Conservation (phyloP, 2,329 filamentous ascomycete species). For the Colletotrichum incanum region DNA sequence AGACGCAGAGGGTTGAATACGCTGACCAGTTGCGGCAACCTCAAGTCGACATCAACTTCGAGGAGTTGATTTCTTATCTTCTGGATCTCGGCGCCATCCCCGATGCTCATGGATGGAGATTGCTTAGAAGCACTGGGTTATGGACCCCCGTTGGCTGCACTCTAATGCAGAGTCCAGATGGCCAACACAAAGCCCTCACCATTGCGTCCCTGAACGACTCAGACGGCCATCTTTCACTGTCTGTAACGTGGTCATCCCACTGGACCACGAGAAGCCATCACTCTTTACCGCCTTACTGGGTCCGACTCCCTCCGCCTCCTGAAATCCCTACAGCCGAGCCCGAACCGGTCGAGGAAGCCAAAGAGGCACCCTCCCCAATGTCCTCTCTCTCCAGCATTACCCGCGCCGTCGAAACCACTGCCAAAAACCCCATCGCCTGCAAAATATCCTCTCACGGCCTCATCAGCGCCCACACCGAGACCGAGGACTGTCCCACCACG, state of each 20-base stretch:
- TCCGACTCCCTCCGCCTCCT: slow-evolving; percentile 59
- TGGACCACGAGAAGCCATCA: slow-evolving; percentile 68
- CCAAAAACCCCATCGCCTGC: slow-evolving; percentile 58
- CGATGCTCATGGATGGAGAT: slow-evolving; percentile 70
- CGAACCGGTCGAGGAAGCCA: not conserved
- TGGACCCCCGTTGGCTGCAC: slow-evolving; percentile 74
- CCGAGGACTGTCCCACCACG: slow-evolving; percentile 43
- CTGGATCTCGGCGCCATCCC: slow-evolving; percentile 76
- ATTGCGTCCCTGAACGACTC: slow-evolving; percentile 72
- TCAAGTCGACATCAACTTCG: slow-evolving; percentile 69
- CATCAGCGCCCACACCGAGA: slow-evolving; percentile 60
- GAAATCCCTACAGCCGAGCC: not conserved
- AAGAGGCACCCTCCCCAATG: slow-evolving; percentile 43
- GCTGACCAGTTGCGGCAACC: slow-evolving; percentile 69
- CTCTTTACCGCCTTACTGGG: slow-evolving; percentile 74
- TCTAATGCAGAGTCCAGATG: slow-evolving; percentile 68
- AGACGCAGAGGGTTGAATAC: slow-evolving; percentile 76
- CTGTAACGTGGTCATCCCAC: slow-evolving; percentile 68
- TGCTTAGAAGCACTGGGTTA: slow-evolving; percentile 70
- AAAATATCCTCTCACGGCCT: slow-evolving; percentile 66
- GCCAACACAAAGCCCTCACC: slow-evolving; percentile 64
- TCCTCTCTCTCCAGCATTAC: slow-evolving; percentile 55
- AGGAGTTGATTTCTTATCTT: slow-evolving; percentile 73
- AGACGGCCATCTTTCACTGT: slow-evolving; percentile 72
- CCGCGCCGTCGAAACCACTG: slow-evolving; percentile 49